Percentiles rank a stretch among this genome's conserved stretches.
Evolutionary conservation across 345 rosid species (phyloP).

Genomic region (Hevea brasiliensis): DNA sequence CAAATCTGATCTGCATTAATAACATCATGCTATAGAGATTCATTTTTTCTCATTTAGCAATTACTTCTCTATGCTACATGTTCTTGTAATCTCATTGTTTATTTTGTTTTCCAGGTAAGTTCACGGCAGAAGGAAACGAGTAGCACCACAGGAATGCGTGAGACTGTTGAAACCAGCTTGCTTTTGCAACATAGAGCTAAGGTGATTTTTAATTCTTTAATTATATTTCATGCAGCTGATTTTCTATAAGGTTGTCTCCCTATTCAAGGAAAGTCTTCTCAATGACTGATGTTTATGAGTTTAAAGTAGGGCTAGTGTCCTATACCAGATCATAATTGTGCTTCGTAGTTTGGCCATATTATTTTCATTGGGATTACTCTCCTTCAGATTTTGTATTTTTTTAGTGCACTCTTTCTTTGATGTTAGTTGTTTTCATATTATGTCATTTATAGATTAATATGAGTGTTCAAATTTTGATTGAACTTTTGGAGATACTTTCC

Average conservation of each 20-base stretch:
- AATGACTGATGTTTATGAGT: not conserved
- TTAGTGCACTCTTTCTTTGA: not conserved
- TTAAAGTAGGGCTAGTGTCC: not conserved
- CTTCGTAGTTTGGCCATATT: not conserved
- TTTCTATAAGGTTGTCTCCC: not conserved
- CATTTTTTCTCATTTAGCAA: not conserved
- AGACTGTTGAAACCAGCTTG: slow-evolving; percentile 89
- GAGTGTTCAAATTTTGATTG: not conserved
- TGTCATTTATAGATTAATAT: not conserved
- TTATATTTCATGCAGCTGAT: not conserved
- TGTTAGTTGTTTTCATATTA: no score
- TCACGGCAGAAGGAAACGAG: slow-evolving; percentile 90
- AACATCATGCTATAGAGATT: not conserved
- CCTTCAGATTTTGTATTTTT: no score
- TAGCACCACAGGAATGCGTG: slow-evolving; percentile 96
- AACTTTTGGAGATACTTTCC: no score
- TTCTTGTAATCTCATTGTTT: slow-evolving; percentile 8
- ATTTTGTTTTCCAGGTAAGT: slow-evolving; percentile 62
- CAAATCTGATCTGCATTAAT: not conserved
- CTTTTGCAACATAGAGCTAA: slow-evolving; percentile 86
- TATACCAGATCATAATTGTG: not conserved
- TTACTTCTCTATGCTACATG: not conserved
- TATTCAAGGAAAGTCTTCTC: not conserved
- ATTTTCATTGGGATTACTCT: not conserved
- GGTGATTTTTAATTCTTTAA: slow-evolving; percentile 37